Base-by-base conservation (phyloP, 495 filamentous ascomycete genomes). In the Aspergillus nidulans region DNA sequence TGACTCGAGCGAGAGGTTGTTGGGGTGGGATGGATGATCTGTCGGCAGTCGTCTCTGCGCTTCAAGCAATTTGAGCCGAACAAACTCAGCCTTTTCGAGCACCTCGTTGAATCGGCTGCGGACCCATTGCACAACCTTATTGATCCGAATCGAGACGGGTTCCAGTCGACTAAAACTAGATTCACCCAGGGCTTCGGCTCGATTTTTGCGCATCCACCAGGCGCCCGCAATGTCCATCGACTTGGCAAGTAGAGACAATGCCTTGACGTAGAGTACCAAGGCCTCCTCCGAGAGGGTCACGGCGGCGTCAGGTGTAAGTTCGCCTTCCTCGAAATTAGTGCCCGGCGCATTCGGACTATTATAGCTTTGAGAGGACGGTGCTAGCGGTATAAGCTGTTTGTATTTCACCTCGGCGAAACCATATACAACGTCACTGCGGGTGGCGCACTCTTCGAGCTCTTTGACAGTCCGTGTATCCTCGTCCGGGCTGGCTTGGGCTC, bases 331-430 rank as follows among this genome's bases (percentile, higher is more conserved):
- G 30, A 58, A 43, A 41, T 74, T 68, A 19, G 57, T 46, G 26
- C 82, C 59, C 9, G 69, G 68, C 4, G 49, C 18, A 38, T 55
- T 62, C 7, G 65, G 55, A 63, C 69, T 73, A 13, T 66, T 64
- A 15, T 82, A 80, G 24, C 73, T 63, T 52, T 81, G 72, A 59
- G 81, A 83, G 0, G 87, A 91, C 13, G 92, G 94, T 5, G 89
- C 85, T 21, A 94, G 68, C 5, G 94, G 94, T 12, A 97, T 81
- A 28, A 98, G 80, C 64, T 98, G 94, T 69, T 94, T 94, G 74
- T 92, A 97, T 71, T 98, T 98, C 56, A 98, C 92, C 69, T 97
- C 94, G 9, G 94, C 94, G 71, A 97, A 97, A 19, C 90, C 90
- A 66, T 89, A 97, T 1, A 98, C 91, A 26, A 97, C 92, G 65